phyloP scores from a whole-genome alignment of 2,329 filamentous ascomycete species.

The Colletotrichum simmondsii region DNA sequence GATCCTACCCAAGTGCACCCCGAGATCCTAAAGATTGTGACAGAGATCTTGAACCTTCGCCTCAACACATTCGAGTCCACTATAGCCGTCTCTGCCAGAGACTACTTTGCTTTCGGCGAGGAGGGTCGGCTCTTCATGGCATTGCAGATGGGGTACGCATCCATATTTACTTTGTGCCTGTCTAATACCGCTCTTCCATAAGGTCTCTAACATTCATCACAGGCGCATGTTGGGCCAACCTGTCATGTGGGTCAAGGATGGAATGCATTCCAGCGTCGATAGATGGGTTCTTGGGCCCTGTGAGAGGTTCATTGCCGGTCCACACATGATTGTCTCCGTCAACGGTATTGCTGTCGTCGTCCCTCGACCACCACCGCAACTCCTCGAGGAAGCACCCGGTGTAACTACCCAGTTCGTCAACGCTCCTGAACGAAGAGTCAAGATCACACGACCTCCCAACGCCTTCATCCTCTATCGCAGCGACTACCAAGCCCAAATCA shows the following conservation, averaged over 20 bases:
- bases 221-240: slow-evolving; percentile 17
- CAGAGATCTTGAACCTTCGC: slow-evolving; percentile 20
- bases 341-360: slow-evolving; percentile 26
- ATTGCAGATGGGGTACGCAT: slow-evolving; percentile 21
- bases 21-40: slow-evolving; percentile 15
- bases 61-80: slow-evolving; percentile 29
- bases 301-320: slow-evolving; percentile 13
- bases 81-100: slow-evolving; percentile 14
- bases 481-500: slow-evolving; percentile 39
- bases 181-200: too few relatives aligned
- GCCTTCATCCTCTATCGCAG: slow-evolving; percentile 48
- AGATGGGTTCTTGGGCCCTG: slow-evolving; percentile 31
- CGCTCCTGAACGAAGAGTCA: slow-evolving; percentile 17
- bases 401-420: not conserved
- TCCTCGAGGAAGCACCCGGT: slow-evolving; percentile 11
- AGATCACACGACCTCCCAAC: slow-evolving; percentile 42
- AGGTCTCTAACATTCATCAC: not conserved
- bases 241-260: slow-evolving; percentile 32
- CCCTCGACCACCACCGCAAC: slow-evolving; percentile 8
- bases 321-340: slow-evolving; percentile 29
- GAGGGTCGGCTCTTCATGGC: slow-evolving; percentile 30
- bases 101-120: slow-evolving; percentile 23
- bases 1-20: slow-evolving; percentile 19
- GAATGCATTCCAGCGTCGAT: slow-evolving; percentile 13
- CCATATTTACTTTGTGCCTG: not conserved